A percentile compares a stretch with the other conserved stretches of the same genome.
These are phyloP conservation scores for Chaetomium sp. DNA, from an alignment of 2,329 filamentous ascomycete genomes.

Conservation along the genomic window DNA sequence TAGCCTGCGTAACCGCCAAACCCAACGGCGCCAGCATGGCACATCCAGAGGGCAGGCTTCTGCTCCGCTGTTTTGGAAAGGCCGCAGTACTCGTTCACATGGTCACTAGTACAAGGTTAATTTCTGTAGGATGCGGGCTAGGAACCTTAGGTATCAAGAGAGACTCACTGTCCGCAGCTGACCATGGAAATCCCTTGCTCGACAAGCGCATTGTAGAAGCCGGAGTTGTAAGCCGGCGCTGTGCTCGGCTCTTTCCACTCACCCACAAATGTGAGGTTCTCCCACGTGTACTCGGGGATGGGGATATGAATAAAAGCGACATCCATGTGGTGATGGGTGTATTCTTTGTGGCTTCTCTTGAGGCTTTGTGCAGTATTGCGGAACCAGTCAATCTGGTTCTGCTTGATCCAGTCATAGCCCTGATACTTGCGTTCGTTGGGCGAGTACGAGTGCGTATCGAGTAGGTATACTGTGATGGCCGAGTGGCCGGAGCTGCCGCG, in stretches of 20 bases:
- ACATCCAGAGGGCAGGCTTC: constrained; percentile 88
- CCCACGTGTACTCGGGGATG: constrained; percentile 74
- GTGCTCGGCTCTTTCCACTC: constrained; percentile 78
- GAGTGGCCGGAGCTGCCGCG: constrained; percentile 75
- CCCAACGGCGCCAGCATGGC: constrained; percentile 84
- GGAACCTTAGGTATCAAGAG: neutral
- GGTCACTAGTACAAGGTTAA: constrained; percentile 53
- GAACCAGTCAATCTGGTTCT: constrained; percentile 93
- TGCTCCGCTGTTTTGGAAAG: constrained; percentile 51
- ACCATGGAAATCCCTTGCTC: constrained; percentile 81
- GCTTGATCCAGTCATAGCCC: constrained; percentile 98
- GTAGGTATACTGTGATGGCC: constrained; percentile 86
- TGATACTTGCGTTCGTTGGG: constrained; percentile 80
- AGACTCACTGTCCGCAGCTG: constrained; percentile 76
- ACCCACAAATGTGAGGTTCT: constrained; percentile 56
- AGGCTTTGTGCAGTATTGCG: constrained; percentile 66
- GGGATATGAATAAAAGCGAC: constrained; percentile 98
- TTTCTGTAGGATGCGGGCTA: too few relatives aligned
- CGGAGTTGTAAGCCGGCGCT: constrained; percentile 80
- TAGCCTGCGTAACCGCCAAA: constrained; percentile 96
- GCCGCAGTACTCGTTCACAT: constrained; percentile 94
- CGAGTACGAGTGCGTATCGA: constrained; percentile 89
- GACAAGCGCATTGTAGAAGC: constrained; percentile 85
- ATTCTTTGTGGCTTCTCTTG: constrained; percentile 72
- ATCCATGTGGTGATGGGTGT: constrained; percentile 89